A percentile compares a stretch with the other conserved stretches of the same genome.
Evolutionary conservation across 2,329 filamentous ascomycete species (phyloP).

Genomic region (Arthrobotrys iridis): DNA sequence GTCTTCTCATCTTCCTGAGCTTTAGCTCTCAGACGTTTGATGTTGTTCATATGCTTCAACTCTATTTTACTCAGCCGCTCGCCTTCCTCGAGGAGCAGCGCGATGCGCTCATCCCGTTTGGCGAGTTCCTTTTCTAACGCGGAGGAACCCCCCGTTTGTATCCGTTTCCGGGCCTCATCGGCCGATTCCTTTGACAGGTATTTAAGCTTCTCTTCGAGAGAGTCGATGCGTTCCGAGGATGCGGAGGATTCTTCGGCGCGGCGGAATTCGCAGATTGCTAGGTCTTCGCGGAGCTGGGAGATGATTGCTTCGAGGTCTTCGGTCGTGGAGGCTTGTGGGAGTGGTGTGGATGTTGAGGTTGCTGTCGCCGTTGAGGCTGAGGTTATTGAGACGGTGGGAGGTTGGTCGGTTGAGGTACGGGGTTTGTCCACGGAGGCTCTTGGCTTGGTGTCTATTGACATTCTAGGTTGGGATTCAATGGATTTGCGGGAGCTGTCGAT

Average conservation of each 20-base stretch:
- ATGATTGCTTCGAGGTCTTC: conserved; percentile 64
- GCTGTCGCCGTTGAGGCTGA: no score
- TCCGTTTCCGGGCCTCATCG: conserved; percentile 76
- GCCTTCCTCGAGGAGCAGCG: conserved; percentile 89
- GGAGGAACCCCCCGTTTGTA: conserved; percentile 70
- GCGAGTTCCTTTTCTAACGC: conserved; percentile 80
- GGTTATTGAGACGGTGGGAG: conserved; percentile 2
- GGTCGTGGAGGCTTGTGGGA: not conserved
- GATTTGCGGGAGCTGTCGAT: conserved; percentile 33
- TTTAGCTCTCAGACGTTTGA: conserved; percentile 80
- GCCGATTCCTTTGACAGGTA: conserved; percentile 84
- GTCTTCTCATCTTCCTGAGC: conserved; percentile 74
- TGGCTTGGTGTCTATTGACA: conserved; percentile 13
- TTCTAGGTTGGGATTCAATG: conserved; percentile 21
- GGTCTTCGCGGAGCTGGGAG: conserved; percentile 65
- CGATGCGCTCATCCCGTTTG: conserved; percentile 90
- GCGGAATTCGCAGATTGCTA: conserved; percentile 67
- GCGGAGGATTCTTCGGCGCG: conserved; percentile 83
- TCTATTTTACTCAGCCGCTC: conserved; percentile 87
- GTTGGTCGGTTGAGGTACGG: conserved; percentile 26
- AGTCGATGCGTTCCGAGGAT: conserved; percentile 89
- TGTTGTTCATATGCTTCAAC: conserved; percentile 80
- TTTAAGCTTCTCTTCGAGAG: conserved; percentile 87
- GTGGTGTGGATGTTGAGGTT: not conserved
- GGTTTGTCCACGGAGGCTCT: conserved; percentile 21